These are phyloP conservation scores for Syzygium oleosum DNA, from an alignment of 345 rosid genomes.

Conservation along the genomic window DNA sequence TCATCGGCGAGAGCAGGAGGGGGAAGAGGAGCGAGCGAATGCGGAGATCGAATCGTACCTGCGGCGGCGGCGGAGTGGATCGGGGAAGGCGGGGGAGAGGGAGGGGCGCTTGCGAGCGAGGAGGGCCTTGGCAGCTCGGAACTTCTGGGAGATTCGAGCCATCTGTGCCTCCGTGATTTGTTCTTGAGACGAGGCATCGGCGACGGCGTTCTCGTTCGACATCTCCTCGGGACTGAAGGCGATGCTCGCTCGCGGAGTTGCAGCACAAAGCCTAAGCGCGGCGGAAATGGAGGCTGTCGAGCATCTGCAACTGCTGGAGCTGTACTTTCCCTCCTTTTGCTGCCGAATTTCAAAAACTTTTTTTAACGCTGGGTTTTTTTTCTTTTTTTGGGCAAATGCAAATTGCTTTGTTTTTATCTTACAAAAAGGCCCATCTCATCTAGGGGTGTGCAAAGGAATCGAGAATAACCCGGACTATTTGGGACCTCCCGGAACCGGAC, in stretches of 20 bases:
- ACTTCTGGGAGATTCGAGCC: conserved; percentile 52
- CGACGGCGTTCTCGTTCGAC: neutral
- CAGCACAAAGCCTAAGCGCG: neutral
- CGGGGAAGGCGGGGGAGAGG: conserved; percentile 20
- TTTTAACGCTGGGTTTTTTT: neutral
- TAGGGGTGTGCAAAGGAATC: too few species aligned
- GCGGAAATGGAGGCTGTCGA: neutral
- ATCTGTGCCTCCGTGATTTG: conserved; percentile 14
- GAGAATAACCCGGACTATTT: too few species aligned
- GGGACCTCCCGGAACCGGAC: too few species aligned
- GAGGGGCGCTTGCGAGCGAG: conserved; percentile 53
- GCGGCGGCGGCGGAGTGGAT: neutral
- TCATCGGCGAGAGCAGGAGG: neutral
- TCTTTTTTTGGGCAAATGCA: too few species aligned
- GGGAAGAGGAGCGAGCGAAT: neutral
- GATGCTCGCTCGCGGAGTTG: neutral
- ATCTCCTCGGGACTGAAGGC: neutral
- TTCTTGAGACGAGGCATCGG: neutral
- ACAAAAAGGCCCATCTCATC: too few species aligned
- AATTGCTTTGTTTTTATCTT: neutral
- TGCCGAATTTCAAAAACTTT: neutral
- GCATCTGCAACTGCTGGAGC: neutral
- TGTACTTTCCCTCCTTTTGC: neutral
- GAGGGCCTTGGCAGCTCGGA: conserved; percentile 56
- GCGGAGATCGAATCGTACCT: neutral